Percentiles rank a stretch among this genome's conserved stretches.
Evolutionary conservation across 202 grass and related monocot species (phyloP).

Genomic region (Alloteropsis angusta): DNA sequence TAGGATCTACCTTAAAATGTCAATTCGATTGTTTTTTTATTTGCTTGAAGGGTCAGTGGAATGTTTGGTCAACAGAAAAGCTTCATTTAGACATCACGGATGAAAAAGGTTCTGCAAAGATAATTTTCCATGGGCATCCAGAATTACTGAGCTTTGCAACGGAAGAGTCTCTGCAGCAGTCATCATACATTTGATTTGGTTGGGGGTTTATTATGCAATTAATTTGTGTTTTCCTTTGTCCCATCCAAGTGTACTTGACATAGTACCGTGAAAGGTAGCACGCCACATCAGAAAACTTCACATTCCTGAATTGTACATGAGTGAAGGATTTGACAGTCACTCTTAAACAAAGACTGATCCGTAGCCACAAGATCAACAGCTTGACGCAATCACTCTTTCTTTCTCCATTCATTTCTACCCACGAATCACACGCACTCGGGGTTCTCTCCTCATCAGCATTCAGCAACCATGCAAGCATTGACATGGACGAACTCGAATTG

Average conservation of each 20-base stretch:
- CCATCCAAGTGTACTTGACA: neutral
- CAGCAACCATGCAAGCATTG: slow-evolving; percentile 18
- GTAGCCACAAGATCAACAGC: neutral
- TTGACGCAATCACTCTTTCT: neutral
- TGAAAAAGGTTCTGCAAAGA: no score
- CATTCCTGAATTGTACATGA: neutral
- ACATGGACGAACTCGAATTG: slow-evolving; percentile 8
- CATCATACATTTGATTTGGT: neutral
- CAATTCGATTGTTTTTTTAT: no score
- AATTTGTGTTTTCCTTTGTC: neutral
- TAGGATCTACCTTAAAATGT: no score
- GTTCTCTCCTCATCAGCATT: slow-evolving; percentile 11
- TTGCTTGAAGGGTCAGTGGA: no score
- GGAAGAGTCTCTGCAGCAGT: neutral
- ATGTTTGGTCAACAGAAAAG: no score
- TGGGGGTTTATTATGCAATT: neutral
- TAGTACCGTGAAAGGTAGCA: neutral
- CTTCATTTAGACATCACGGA: no score
- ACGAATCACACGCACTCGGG: neutral
- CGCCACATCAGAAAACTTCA: neutral
- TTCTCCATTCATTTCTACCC: neutral
- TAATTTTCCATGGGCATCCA: no score
- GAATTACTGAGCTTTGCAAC: neutral
- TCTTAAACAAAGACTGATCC: slow-evolving; percentile 9
- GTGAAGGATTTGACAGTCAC: neutral